phyloP scores from a whole-genome alignment of 208 protist genomes.

The Acanthamoeba culbertsoni region DNA sequence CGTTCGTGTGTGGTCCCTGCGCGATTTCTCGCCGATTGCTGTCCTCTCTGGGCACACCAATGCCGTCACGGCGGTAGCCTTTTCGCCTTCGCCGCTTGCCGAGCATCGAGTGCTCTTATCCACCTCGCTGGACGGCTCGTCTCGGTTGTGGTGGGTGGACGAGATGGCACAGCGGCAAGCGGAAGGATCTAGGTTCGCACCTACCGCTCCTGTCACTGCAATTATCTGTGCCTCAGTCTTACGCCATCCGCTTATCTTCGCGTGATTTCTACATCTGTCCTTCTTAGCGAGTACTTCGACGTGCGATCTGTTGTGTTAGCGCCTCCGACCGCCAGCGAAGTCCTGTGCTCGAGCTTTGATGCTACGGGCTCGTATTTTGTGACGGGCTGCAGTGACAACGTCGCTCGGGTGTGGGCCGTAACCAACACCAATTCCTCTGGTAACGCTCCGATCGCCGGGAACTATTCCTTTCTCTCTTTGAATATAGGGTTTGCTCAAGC shows the following conservation, averaged over 20 bases:
- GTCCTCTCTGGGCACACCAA: constrained; percentile 41
- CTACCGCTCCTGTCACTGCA: not conserved
- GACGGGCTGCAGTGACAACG: constrained; percentile 40
- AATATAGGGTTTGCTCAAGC: not conserved
- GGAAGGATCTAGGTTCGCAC: not conserved
- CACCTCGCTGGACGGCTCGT: constrained; percentile 20
- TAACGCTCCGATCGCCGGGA: not conserved
- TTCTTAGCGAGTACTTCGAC: not conserved
- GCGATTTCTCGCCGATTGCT: constrained; percentile 22
- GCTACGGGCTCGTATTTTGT: constrained; percentile 45
- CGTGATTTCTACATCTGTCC: not conserved
- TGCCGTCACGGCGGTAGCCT: constrained; percentile 32
- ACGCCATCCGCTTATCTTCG: not conserved
- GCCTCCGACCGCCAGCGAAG: not conserved
- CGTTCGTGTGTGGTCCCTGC: constrained; percentile 47
- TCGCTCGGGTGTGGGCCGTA: not conserved
- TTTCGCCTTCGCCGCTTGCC: constrained; percentile 44
- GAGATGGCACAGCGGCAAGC: not conserved
- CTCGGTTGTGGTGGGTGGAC: constrained; percentile 47
- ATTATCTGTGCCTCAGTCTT: not conserved
- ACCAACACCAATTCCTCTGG: not conserved
- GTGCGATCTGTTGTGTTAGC: not conserved
- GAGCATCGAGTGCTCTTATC: constrained; percentile 8
- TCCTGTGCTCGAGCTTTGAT: constrained; percentile 24
- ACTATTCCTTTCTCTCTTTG: not conserved